These are phyloP conservation scores for Thalia dealbata DNA, from an alignment of 176 grass and related monocot species.

Conservation along the genomic window DNA sequence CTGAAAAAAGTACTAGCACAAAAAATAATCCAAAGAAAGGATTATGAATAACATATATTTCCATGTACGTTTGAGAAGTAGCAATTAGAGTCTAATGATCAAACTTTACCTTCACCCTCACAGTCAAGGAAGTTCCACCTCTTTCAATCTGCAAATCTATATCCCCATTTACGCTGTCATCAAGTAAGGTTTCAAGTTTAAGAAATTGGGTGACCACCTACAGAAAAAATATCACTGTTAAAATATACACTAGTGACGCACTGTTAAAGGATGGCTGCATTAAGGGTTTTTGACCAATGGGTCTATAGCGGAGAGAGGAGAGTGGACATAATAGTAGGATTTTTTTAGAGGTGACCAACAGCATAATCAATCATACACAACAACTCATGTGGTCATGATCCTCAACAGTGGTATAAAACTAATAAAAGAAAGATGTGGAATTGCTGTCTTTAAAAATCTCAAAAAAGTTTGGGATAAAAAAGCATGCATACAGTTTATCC, in stretches of 20 bases:
- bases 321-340: no score
- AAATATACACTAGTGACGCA: not conserved
- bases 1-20: not conserved
- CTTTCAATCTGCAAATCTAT: constrained; percentile 84
- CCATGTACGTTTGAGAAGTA: not conserved
- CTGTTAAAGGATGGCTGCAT: not conserved
- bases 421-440: no score
- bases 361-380: no score
- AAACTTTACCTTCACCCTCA: constrained; percentile 72
- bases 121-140: constrained; percentile 55
- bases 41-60: not conserved
- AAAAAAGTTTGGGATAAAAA: not conserved
- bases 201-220: constrained; percentile 99
- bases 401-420: no score
- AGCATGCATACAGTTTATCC: not conserved
- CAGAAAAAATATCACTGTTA: constrained; percentile 10
- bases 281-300: no score
- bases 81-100: not conserved
- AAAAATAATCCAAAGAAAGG: not conserved
- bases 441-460: not conserved
- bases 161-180: constrained; percentile 53
- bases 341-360: no score
- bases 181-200: constrained; percentile 82
- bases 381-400: no score
- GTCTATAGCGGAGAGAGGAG: no score